phyloP scores from a whole-genome alignment of 2,329 filamentous ascomycete species.

The Sarocladiaceae sp. region DNA sequence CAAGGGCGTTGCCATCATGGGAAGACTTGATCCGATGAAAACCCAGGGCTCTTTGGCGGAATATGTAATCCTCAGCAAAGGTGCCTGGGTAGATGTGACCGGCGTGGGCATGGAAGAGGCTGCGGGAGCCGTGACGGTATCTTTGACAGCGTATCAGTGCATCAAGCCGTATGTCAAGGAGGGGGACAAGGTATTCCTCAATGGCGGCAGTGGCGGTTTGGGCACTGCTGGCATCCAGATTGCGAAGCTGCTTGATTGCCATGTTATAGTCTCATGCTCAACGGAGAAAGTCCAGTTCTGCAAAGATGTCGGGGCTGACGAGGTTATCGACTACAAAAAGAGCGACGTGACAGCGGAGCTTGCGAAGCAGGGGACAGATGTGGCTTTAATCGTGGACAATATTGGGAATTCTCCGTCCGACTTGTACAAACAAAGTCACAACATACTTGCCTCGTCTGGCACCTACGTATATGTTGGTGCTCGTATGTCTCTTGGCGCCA shows the following conservation, averaged over 20 bases:
- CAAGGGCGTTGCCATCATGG: conserved; percentile 40
- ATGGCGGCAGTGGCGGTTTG: conserved; percentile 60
- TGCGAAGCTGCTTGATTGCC: conserved; percentile 56
- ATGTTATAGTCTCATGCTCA: conserved; percentile 59
- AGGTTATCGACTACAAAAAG: conserved; percentile 58
- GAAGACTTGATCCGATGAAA: conserved; percentile 23
- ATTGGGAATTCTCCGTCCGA: conserved; percentile 42
- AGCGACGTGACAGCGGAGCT: conserved; percentile 43
- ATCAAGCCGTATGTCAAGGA: conserved; percentile 44
- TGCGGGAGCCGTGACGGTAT: conserved; percentile 38
- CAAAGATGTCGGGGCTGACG: conserved; percentile 57
- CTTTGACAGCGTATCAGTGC: conserved; percentile 44
- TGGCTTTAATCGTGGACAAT: conserved; percentile 53
- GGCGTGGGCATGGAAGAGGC: conserved; percentile 36
- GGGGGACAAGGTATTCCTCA: conserved; percentile 59
- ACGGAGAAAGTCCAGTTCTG: conserved; percentile 54
- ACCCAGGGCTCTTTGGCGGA: conserved; percentile 38
- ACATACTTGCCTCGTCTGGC: conserved; percentile 44
- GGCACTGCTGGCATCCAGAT: conserved; percentile 61
- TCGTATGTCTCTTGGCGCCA: conserved; percentile 22
- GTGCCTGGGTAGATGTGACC: conserved; percentile 31
- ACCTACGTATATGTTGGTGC: conserved; percentile 49
- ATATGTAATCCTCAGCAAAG: conserved; percentile 30
- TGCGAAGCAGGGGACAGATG: conserved; percentile 40
- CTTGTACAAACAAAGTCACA: conserved; percentile 48